Evolutionary conservation across 257 asterid genomes (phyloP).

Genomic region (Gentiana macrophylla): DNA sequence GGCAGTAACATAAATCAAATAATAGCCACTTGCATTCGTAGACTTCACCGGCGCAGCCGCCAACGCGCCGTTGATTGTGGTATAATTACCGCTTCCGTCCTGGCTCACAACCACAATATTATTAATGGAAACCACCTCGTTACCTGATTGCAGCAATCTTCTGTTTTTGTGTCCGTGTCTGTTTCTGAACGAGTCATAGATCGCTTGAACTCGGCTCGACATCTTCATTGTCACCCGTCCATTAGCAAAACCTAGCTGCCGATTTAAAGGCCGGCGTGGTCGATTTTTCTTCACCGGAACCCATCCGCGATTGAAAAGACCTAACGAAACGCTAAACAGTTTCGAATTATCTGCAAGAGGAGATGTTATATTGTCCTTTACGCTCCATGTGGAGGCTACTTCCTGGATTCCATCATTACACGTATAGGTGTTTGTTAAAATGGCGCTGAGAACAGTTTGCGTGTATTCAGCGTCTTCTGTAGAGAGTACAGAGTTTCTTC

Average conservation of each 20-base stretch:
- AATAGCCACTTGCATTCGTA: constrained; percentile 35
- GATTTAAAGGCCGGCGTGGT: neutral
- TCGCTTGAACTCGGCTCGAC: constrained; percentile 19
- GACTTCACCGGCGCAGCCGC: constrained; percentile 48
- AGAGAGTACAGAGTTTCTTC: constrained; percentile 25
- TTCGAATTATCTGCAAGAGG: constrained; percentile 53
- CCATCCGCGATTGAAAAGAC: constrained; percentile 52
- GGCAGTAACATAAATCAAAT: constrained; percentile 36
- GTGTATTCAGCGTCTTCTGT: constrained; percentile 37
- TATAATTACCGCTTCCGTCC: constrained; percentile 48
- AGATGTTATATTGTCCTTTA: constrained; percentile 29
- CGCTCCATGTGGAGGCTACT: constrained; percentile 51
- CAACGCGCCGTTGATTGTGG: constrained; percentile 51
- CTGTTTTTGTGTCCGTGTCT: constrained; percentile 16
- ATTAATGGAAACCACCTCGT: constrained; percentile 26
- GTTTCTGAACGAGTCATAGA: constrained; percentile 22
- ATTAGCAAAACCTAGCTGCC: constrained; percentile 6
- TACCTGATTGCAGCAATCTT: constrained; percentile 29
- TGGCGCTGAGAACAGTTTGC: constrained; percentile 60
- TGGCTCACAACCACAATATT: constrained; percentile 48
- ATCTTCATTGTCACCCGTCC: constrained; percentile 36
- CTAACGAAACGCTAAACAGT: constrained; percentile 55
- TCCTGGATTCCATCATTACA: constrained; percentile 55
- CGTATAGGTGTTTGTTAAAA: constrained; percentile 55
- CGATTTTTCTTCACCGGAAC: constrained; percentile 25